Percentiles rank a stretch among this genome's conserved stretches.
Evolutionary conservation across 257 asterid genomes (phyloP).

Genomic region (Capsicum rhomboideum): DNA sequence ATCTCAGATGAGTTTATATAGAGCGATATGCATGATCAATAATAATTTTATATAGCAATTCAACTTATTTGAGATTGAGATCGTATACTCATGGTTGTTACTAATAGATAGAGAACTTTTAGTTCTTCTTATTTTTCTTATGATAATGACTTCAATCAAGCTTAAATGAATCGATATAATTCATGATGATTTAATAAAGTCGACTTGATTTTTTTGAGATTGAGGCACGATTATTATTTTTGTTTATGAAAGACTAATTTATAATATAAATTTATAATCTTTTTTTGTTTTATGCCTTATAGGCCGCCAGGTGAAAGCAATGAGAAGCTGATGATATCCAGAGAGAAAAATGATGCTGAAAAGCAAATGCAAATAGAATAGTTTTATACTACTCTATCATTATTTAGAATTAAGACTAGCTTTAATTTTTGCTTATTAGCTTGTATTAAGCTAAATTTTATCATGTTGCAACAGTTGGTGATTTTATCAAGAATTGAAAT

Average conservation of each 20-base stretch:
- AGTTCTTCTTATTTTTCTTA: too few species aligned
- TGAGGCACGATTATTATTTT: background rate
- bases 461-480: too few species aligned
- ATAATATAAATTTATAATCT: background rate
- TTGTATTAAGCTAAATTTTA: too few species aligned
- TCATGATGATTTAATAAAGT: background rate
- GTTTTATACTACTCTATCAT: background rate
- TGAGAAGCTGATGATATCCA: constrained; percentile 14
- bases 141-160: background rate
- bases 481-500: too few species aligned
- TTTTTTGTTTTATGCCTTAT: background rate
- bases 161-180: background rate
- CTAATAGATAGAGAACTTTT: too few species aligned
- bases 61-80: too few species aligned
- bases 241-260: background rate
- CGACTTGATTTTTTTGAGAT: background rate
- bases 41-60: too few species aligned
- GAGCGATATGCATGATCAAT: too few species aligned
- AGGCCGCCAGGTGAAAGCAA: constrained; percentile 22
- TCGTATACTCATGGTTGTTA: too few species aligned
- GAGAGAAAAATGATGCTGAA: constrained; percentile 22
- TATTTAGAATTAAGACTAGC: background rate
- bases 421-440: too few species aligned
- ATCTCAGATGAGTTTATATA: too few species aligned
- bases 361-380: constrained; percentile 24